phyloP scores from a whole-genome alignment of 768 basidiomycete genomes.

The Phlegmacium glaucopus region DNA sequence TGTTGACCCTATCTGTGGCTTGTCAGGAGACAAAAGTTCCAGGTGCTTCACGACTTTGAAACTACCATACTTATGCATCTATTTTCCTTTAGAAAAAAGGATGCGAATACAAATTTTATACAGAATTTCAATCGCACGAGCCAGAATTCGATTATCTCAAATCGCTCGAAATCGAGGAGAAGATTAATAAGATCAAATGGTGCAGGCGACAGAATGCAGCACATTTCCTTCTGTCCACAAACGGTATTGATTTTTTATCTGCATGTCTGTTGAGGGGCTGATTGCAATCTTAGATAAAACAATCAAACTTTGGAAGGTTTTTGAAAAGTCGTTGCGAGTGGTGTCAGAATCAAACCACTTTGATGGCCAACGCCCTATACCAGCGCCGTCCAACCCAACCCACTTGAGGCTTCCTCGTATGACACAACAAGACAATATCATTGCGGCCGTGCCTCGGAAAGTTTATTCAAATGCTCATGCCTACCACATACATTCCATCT shows the following conservation, averaged over 20 bases:
- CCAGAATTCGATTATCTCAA: slow-evolving; percentile 99
- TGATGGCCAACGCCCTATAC: slow-evolving; percentile 69
- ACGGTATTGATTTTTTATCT: slow-evolving; percentile 55
- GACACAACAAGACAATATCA: slow-evolving; percentile 94
- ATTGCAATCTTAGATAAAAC: slow-evolving; percentile 78
- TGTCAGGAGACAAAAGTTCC: slow-evolving; percentile 9
- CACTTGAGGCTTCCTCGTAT: slow-evolving; percentile 88
- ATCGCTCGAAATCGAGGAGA: slow-evolving; percentile 99
- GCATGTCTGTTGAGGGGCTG: slow-evolving; percentile 4
- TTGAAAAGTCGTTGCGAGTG: slow-evolving; percentile 93
- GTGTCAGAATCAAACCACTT: slow-evolving; percentile 96
- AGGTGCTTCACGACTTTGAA: slow-evolving; percentile 11
- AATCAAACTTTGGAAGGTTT: slow-evolving; percentile 99
- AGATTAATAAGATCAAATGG: slow-evolving; percentile 99
- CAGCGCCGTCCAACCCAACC: slow-evolving; percentile 52
- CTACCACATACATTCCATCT: slow-evolving; percentile 99
- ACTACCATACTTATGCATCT: slow-evolving; percentile 18
- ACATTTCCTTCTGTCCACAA: slow-evolving; percentile 95
- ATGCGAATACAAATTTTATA: slow-evolving; percentile 99
- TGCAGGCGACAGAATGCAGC: slow-evolving; percentile 97
- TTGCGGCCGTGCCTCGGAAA: slow-evolving; percentile 97
- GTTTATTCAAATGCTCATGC: slow-evolving; percentile 99
- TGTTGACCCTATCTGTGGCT: slow-evolving; percentile 14
- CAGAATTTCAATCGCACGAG: slow-evolving; percentile 99
- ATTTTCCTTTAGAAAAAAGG: slow-evolving; percentile 83